Conservation (phyloP, 106 monocot species). For the Dendrobium huoshanense region DNA sequence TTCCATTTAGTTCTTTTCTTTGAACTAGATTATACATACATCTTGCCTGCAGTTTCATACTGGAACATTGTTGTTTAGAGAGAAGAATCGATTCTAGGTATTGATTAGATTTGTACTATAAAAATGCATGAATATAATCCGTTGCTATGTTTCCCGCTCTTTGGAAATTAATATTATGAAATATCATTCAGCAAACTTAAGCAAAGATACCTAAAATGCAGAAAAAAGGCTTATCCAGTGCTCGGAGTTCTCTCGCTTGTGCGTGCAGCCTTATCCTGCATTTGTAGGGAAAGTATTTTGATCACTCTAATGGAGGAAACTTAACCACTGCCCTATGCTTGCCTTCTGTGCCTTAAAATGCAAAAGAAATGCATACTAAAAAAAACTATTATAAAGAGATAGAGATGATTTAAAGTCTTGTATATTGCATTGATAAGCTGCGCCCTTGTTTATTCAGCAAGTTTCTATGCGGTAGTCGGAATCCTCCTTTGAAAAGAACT, state of each 20-base stretch:
- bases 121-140: background rate
- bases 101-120: background rate
- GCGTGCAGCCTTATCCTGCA: background rate
- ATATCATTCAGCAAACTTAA: no score
- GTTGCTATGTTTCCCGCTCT: background rate
- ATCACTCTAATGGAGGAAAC: background rate
- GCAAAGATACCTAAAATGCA: no score
- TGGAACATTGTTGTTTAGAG: background rate
- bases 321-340: background rate
- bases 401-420: no score
- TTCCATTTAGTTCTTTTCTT: no score
- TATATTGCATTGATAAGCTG: no score
- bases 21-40: no score
- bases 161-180: no score
- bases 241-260: background rate
- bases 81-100: background rate
- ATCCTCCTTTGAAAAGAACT: no score
- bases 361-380: background rate
- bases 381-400: background rate
- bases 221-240: background rate
- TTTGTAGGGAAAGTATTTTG: background rate
- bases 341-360: background rate
- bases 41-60: no score
- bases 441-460: no score
- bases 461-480: no score